Evolutionary conservation across 768 basidiomycete species (phyloP), one percentile per base, ranked within the genome.

Genomic region (Boletus edulis): DNA sequence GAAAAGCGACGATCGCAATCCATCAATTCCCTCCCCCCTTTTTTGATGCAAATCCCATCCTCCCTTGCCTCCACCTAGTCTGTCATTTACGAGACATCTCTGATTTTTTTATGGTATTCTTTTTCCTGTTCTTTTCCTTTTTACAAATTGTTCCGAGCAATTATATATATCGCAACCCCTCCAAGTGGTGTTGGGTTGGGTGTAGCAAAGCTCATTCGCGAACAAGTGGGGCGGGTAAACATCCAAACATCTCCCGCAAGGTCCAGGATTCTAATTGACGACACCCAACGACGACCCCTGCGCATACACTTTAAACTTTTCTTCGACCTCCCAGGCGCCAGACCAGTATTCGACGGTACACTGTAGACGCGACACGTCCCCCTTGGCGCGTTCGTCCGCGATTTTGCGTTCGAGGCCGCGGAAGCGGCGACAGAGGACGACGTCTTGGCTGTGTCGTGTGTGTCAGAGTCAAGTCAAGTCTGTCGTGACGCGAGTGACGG

Each of bases 271-370:
- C 35, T 37, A 59, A 34, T 60, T 55, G 31, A 40, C 12, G 18
- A 4, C 29, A 11, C 3, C 43, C 17, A 51, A 44, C 32, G 62
- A 58, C 15, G 54, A 43, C 39, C 8, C 2, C 13, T 50, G 37
- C 2, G 53, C 57, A 5, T 60, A 59, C 51, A 37, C 38, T 39
- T 66, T 68, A 64, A 93, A 89, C 42, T 82, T 79, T 71, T 96
- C 92, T 70, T 98, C 96, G 44, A 94, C 86, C 69, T 98, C 93
- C 96, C 96, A 98, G 42, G 94, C 95, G 37, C 92, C 94, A 8
- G 82, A 82, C 96, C 96, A 98, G 67, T 91, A 88, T 61, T 83
- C 77, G 55, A 94, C 81, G 51, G 84, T 69, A 62, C 87, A 87
- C 54, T 82, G 81, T 56, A 97, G 78, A 12, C 90, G 90, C 12